Evolutionary conservation across 768 basidiomycete genomes (phyloP).

Genomic region (Pisolithus microcarpus): DNA sequence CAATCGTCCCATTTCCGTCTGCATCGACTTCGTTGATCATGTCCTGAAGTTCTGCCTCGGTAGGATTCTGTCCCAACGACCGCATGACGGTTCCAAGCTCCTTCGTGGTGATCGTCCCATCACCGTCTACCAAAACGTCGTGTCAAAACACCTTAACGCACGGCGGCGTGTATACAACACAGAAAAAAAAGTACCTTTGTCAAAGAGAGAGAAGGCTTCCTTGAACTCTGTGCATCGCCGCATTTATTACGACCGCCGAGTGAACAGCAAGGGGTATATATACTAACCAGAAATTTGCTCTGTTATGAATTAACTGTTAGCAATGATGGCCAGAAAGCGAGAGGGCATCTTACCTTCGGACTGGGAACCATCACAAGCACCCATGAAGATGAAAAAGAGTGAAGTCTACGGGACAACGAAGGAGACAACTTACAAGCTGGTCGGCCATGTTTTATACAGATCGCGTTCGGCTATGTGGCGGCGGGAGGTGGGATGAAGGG

Average conservation of each 20-base stretch:
- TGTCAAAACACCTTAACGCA: not conserved
- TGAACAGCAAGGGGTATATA: conserved; percentile 17
- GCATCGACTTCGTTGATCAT: conserved; percentile 96
- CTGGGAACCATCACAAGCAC: conserved; percentile 33
- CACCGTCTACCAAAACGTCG: conserved; percentile 52
- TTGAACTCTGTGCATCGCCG: conserved; percentile 71
- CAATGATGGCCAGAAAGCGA: conserved; percentile 2
- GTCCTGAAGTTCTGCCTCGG: conserved; percentile 85
- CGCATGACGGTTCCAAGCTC: conserved; percentile 94
- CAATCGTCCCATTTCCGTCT: conserved; percentile 83
- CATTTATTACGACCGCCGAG: conserved; percentile 1
- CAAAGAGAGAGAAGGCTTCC: conserved; percentile 97
- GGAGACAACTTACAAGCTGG: conserved; percentile 40
- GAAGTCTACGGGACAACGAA: conserved; percentile 6
- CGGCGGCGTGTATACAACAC: conserved; percentile 12
- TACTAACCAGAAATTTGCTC: conserved; percentile 82
- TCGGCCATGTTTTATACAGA: conserved; percentile 39
- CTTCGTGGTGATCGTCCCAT: conserved; percentile 86
- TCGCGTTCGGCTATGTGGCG: not conserved
- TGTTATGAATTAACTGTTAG: conserved; percentile 24
- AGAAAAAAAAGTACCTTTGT: conserved; percentile 70
- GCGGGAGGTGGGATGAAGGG: conserved; percentile 3
- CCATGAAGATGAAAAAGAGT: conserved; percentile 11
- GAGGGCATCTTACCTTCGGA: conserved; percentile 44
- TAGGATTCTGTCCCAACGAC: conserved; percentile 87